Conservation (phyloP, 2,329 filamentous ascomycete species). For the Raffaelea albimanens region DNA sequence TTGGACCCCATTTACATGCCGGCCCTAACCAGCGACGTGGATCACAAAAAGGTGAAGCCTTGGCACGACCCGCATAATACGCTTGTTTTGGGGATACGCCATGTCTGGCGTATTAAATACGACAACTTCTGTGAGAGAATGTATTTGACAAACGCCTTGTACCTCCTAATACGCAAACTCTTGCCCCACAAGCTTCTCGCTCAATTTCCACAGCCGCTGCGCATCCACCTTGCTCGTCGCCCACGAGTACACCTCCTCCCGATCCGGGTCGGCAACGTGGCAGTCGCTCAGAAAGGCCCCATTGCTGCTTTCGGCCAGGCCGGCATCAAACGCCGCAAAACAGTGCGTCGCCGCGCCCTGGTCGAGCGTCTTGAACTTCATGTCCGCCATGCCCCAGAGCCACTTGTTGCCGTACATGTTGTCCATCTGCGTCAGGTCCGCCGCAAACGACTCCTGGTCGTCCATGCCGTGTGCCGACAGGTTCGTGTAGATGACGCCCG, state of each 20-base stretch:
- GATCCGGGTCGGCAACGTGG: conserved; percentile 12
- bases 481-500: conserved; percentile 10
- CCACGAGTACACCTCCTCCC: conserved; percentile 14
- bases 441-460: conserved; percentile 1
- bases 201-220: conserved; percentile 34
- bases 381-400: background rate
- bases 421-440: conserved; percentile 1
- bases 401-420: conserved; percentile 1
- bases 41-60: no score
- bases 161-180: conserved; percentile 18
- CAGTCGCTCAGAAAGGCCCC: conserved; percentile 15
- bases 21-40: no score
- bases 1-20: no score
- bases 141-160: no score
- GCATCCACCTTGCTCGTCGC: conserved; percentile 19
- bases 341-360: conserved; percentile 13
- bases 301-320: conserved; percentile 12
- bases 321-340: conserved; percentile 13
- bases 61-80: no score
- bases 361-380: background rate
- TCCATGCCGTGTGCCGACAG: conserved; percentile 3
- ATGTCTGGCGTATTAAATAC: no score
- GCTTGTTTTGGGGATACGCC: no score
- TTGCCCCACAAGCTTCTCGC: conserved; percentile 34
- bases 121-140: no score